These are phyloP conservation scores for Lentinula lateritia DNA, from an alignment of 768 basidiomycete species.

Conservation along the genomic window DNA sequence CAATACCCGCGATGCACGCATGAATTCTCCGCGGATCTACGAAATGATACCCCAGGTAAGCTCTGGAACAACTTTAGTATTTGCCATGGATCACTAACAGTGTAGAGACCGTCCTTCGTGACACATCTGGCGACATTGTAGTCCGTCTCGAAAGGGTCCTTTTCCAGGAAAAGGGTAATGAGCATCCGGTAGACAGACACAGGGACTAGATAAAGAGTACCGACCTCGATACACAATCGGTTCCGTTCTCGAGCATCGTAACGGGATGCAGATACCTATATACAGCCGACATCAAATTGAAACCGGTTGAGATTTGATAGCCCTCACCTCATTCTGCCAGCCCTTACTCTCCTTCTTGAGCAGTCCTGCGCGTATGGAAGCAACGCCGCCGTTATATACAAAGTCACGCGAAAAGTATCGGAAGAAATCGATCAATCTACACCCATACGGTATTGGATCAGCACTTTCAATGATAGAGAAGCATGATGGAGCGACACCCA, in stretches of 20 bases:
- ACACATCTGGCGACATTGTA: conserved; percentile 97
- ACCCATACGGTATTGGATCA: neutral
- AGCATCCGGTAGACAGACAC: neutral
- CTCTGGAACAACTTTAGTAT: neutral
- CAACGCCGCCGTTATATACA: conserved; percentile 83
- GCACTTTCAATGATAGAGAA: neutral
- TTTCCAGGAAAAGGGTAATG: neutral
- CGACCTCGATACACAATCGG: conserved; percentile 91
- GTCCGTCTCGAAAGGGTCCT: conserved; percentile 97
- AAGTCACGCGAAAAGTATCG: conserved; percentile 95
- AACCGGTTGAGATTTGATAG: neutral
- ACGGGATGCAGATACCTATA: conserved; percentile 44
- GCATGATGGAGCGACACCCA: conserved; percentile 30
- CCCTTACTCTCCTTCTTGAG: conserved; percentile 90
- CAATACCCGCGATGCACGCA: conserved; percentile 89
- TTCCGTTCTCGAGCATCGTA: conserved; percentile 83
- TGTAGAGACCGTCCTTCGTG: conserved; percentile 93
- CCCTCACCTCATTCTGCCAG: conserved; percentile 82
- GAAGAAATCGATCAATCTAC: conserved; percentile 95
- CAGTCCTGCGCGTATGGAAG: conserved; percentile 84
- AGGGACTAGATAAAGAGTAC: conserved; percentile 11
- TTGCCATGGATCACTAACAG: conserved; percentile 41
- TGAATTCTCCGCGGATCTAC: conserved; percentile 97
- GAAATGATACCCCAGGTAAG: neutral
- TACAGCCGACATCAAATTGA: conserved; percentile 1